phyloP scores from a whole-genome alignment of 129 eudicot species.

The Escallonia rubra region DNA sequence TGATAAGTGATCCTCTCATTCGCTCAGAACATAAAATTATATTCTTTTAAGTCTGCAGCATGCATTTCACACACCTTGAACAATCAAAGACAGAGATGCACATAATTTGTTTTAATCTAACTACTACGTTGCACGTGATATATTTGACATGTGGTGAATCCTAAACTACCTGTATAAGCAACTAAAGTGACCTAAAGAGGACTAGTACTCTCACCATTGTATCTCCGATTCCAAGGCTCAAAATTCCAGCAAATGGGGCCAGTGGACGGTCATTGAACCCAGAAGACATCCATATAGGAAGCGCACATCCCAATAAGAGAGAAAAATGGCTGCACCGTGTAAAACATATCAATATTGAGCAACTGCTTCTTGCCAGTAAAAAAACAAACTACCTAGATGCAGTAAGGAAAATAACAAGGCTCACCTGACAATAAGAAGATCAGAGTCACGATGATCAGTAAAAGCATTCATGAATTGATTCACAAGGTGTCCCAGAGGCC shows the following conservation, averaged over 20 bases:
- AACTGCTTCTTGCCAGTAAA: neutral
- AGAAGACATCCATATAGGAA: slow-evolving; percentile 96
- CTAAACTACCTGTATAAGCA: no score
- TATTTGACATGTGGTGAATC: no score
- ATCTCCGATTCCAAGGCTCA: slow-evolving; percentile 98
- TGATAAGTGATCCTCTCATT: no score
- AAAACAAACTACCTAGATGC: neutral
- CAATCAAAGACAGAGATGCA: no score
- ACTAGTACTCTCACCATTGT: slow-evolving; percentile 74
- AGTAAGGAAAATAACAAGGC: neutral
- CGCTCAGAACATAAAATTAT: no score
- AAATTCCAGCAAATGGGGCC: slow-evolving; percentile 96
- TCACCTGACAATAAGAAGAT: slow-evolving; percentile 87
- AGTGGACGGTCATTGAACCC: slow-evolving; percentile 89
- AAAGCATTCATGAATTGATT: slow-evolving; percentile 94
- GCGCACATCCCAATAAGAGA: slow-evolving; percentile 91
- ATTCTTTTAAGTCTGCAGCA: no score
- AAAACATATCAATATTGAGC: slow-evolving; percentile 6
- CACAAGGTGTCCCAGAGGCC: slow-evolving; percentile 83
- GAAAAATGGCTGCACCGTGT: slow-evolving; percentile 70
- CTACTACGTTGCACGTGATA: no score
- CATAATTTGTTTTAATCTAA: no score
- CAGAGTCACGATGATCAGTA: slow-evolving; percentile 98
- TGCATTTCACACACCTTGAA: no score
- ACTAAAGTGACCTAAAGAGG: neutral